Percentiles rank a stretch among this genome's conserved stretches.
Conservation (phyloP, 225 moss, liverwort and hornwort species). For the Rhytidiadelphus loreus region DNA sequence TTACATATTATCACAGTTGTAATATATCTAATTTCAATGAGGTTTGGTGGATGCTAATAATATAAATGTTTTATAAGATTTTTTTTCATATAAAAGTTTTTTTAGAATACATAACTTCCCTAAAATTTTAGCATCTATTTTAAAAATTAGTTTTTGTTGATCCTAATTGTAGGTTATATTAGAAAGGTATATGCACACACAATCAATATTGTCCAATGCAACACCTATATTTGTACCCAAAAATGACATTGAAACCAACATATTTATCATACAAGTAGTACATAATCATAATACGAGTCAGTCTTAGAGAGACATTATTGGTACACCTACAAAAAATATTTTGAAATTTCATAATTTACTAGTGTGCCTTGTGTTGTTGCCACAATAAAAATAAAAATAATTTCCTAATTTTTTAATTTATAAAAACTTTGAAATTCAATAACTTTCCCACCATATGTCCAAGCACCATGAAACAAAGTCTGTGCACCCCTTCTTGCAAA, state of each 20-base stretch:
- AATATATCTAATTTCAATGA: too few relatives aligned
- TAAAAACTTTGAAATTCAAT: too few relatives aligned
- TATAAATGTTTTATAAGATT: too few relatives aligned
- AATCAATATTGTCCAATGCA: rapidly evolving
- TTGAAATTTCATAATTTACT: neutral
- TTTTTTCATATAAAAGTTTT: too few relatives aligned
- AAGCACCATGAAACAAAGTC: too few relatives aligned
- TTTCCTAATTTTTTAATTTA: too few relatives aligned
- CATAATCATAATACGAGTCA: rapidly evolving
- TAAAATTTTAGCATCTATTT: neutral
- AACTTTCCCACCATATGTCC: too few relatives aligned
- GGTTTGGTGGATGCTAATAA: neutral
- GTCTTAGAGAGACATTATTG: rapidly evolving
- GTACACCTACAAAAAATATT: neutral
- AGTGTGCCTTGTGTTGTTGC: too few relatives aligned
- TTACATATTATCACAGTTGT: too few relatives aligned
- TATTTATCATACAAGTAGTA: neutral
- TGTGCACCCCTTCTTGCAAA: too few relatives aligned
- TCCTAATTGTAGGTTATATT: rapidly evolving
- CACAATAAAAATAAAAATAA: too few relatives aligned
- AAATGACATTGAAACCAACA: neutral
- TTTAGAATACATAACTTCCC: neutral
- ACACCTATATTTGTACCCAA: neutral
- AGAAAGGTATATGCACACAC: neutral
- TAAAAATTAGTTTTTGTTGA: rapidly evolving